phyloP scores from a whole-genome alignment of 2,329 filamentous ascomycete genomes.

The Alternaria burnsii region DNA sequence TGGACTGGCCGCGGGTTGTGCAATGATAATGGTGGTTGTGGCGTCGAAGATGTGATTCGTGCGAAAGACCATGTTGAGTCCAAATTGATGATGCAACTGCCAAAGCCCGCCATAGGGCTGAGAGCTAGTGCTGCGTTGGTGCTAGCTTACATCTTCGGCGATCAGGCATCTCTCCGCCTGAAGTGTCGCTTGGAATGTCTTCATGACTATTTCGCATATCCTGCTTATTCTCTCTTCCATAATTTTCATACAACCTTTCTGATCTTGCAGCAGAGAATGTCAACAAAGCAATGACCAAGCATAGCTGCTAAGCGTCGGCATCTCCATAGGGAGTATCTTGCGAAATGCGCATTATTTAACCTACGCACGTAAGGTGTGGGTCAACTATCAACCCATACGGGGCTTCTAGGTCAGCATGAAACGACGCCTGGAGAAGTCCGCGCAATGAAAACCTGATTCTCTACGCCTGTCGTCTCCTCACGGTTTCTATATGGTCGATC shows the following conservation, averaged over 20 bases:
- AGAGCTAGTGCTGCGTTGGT: slow-evolving; percentile 5
- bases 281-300: too few species aligned
- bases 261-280: not conserved
- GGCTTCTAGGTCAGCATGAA: too few species aligned
- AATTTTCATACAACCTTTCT: not conserved
- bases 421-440: not conserved
- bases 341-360: too few species aligned
- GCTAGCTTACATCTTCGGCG: not conserved
- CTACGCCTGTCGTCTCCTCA: not conserved
- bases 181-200: not conserved
- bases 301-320: too few species aligned
- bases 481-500: not conserved
- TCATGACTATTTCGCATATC: not conserved
- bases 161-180: not conserved
- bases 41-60: not conserved
- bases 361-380: too few species aligned
- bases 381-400: too few species aligned
- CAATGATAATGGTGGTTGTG: not conserved
- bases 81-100: slow-evolving; percentile 23
- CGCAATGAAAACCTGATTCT: not conserved
- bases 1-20: not conserved
- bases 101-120: slow-evolving; percentile 10
- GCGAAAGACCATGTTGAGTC: slow-evolving; percentile 1
- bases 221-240: not conserved
- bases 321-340: too few species aligned